These are phyloP conservation scores for Ophiostoma pallidulum DNA, from an alignment of 2,329 filamentous ascomycete genomes.

Conservation along the genomic window DNA sequence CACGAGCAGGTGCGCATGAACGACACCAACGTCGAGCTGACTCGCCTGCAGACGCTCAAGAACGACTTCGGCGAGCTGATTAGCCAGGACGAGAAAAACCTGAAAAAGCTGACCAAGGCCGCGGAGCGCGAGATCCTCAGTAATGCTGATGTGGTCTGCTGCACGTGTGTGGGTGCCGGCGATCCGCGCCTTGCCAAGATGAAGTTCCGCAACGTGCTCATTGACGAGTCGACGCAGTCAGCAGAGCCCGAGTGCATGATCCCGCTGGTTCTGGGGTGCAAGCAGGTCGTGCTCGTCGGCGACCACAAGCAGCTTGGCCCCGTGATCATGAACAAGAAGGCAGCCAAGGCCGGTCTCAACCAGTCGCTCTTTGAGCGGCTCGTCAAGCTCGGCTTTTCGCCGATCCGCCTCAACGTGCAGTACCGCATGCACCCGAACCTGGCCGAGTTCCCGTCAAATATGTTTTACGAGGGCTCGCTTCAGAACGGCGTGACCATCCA, in stretches of 20 bases:
- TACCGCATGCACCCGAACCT: slow-evolving; percentile 99
- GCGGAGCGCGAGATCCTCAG: slow-evolving; percentile 91
- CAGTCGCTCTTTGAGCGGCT: slow-evolving; percentile 97
- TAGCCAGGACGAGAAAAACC: slow-evolving; percentile 96
- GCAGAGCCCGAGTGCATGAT: slow-evolving; percentile 99
- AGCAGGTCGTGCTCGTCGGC: slow-evolving; percentile 96
- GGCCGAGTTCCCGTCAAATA: slow-evolving; percentile 95
- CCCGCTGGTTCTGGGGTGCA: slow-evolving; percentile 90
- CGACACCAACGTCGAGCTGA: slow-evolving; percentile 87
- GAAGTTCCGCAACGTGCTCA: slow-evolving; percentile 96
- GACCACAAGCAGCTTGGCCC: slow-evolving; percentile 97
- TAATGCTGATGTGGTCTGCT: slow-evolving; percentile 97
- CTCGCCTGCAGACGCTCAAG: slow-evolving; percentile 89
- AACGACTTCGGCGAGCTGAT: slow-evolving; percentile 82
- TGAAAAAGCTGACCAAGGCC: slow-evolving; percentile 87
- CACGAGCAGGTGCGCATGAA: slow-evolving; percentile 98
- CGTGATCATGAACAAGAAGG: slow-evolving; percentile 99
- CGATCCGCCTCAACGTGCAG: slow-evolving; percentile 90
- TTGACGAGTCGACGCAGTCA: slow-evolving; percentile 96
- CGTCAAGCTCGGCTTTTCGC: slow-evolving; percentile 80
- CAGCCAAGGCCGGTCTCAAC: slow-evolving; percentile 92
- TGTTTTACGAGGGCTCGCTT: slow-evolving; percentile 97
- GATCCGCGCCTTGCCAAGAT: slow-evolving; percentile 93
- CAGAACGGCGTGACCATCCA: slow-evolving; percentile 93
- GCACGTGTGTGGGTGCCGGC: slow-evolving; percentile 93